Evolutionary conservation across 148 eudicot species (phyloP).

Genomic region (Dysphania ambrosioides): DNA sequence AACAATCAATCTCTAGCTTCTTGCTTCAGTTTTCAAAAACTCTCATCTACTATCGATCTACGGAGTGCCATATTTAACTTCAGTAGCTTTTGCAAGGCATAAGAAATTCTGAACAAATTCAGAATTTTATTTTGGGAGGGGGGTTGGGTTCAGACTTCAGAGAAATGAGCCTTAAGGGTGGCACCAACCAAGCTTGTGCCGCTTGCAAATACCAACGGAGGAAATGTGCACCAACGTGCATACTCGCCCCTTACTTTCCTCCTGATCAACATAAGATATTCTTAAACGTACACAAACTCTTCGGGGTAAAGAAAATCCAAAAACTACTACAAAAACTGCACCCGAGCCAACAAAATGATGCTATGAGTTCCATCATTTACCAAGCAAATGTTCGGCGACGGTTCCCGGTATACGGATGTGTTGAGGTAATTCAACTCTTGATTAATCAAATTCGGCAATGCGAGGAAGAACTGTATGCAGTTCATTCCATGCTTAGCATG

Average conservation of each 20-base stretch:
- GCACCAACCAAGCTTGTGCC: conserved; percentile 87
- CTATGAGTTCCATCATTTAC: conserved; percentile 73
- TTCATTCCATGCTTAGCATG: conserved; percentile 36
- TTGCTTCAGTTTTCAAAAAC: too few relatives aligned
- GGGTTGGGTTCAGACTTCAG: too few relatives aligned
- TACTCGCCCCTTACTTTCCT: conserved; percentile 89
- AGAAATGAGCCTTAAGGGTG: conserved; percentile 82
- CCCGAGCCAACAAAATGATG: conserved; percentile 40
- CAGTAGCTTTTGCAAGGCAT: too few relatives aligned
- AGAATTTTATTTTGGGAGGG: too few relatives aligned
- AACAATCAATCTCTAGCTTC: too few relatives aligned
- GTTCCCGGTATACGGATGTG: conserved; percentile 60
- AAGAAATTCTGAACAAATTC: too few relatives aligned
- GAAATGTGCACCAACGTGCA: conserved; percentile 64
- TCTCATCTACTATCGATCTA: too few relatives aligned
- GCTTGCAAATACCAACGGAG: conserved; percentile 83
- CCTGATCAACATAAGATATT: conserved; percentile 69
- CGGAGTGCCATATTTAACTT: too few relatives aligned
- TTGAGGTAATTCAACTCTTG: conserved; percentile 37
- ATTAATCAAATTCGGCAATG: conserved; percentile 28
- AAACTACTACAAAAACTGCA: conserved; percentile 47
- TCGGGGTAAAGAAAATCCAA: conserved; percentile 73
- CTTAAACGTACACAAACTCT: conserved; percentile 65
- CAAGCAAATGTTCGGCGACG: conserved; percentile 58
- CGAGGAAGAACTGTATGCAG: conserved; percentile 52